Base-by-base conservation (phyloP, 371 early-diverging fungal species). In the Chytridiales sp. region DNA sequence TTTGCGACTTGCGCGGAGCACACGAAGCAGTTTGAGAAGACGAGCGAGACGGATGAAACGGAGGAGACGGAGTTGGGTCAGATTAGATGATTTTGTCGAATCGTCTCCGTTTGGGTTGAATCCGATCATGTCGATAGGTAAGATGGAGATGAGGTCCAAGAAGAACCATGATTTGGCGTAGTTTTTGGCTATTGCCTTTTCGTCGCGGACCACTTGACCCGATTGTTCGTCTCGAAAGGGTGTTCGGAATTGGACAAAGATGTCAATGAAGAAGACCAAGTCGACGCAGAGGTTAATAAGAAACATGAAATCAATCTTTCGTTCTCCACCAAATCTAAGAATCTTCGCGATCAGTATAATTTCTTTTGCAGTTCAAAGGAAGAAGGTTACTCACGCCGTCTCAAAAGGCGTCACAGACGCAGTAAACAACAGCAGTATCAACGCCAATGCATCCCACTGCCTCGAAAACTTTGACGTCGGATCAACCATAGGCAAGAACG, bases 341-440 rank as follows among this genome's bases (percentile, higher is more conserved):
- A 49, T 49, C n/a, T 13, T 13, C 32, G 56, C 21, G 19, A 13
- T 30, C 17, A 50, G 2, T 27, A 53, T 24, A 11, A n/a, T 59
- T 9, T 19, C 38, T 29, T 19, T 26, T 24, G 49, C 27, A 11
- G n/a, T 46, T 29, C 17, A 56, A 56, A 11, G 38, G 36, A 56
- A 22, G 39, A 52, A 36, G 19, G 27, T 3, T 15, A 67, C 69
- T 66, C 52, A 77, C 71, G 78, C 78, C 17, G 73, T 71, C 59
- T 78, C 73, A 42, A 67, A 78, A 0, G 78, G 78, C 17, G 78
- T 78, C 4, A 75, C 71, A 27, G 64, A 60, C 2, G 75, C 75
- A 2, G 78, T 78, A 47, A 68, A 78, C 11, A 78, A 40, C 31
- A 78, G 60, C 52, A 78, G 48, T 5, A 68, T 27, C 53, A 78